These are phyloP conservation scores for Coemansia sp. DNA, from an alignment of 192 early-diverging fungal species.

Conservation along the genomic window DNA sequence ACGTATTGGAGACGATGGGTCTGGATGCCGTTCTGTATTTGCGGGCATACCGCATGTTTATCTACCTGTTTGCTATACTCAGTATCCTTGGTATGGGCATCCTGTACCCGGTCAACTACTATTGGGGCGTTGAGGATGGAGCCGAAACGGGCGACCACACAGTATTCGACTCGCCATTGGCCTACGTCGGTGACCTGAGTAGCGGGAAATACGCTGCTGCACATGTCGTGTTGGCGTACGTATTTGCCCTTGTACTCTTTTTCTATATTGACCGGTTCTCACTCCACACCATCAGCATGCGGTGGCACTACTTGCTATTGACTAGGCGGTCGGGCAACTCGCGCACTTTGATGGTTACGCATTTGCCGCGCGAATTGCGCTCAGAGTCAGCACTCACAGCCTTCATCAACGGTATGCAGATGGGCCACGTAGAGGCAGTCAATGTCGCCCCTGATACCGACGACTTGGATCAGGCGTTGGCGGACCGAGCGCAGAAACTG, in stretches of 20 bases:
- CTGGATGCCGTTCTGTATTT: constrained; percentile 55
- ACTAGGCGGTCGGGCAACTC: constrained; percentile 53
- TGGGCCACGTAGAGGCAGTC: constrained; percentile 68
- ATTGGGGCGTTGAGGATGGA: constrained; percentile 36
- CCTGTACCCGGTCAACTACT: constrained; percentile 50
- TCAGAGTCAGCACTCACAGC: constrained; percentile 57
- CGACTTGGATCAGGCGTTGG: constrained; percentile 61
- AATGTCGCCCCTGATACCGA: constrained; percentile 62
- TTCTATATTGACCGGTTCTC: constrained; percentile 58
- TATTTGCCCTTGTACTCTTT: constrained; percentile 47
- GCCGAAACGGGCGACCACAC: constrained; percentile 15
- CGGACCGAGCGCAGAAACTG: constrained; percentile 46
- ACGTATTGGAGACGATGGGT: constrained; percentile 57
- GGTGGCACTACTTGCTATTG: constrained; percentile 58
- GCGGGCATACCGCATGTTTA: constrained; percentile 54
- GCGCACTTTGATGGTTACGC: constrained; percentile 72
- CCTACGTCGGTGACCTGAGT: constrained; percentile 25
- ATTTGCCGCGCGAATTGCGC: constrained; percentile 66
- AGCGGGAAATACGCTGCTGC: constrained; percentile 32
- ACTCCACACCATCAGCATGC: constrained; percentile 53
- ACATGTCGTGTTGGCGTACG: constrained; percentile 48
- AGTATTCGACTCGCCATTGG: constrained; percentile 51
- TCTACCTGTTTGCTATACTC: constrained; percentile 52
- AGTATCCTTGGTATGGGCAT: constrained; percentile 44
- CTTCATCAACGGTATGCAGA: constrained; percentile 64